Conservation (phyloP, 225 moss, liverwort and hornwort species). For the Pseudoscleropodium purum region DNA sequence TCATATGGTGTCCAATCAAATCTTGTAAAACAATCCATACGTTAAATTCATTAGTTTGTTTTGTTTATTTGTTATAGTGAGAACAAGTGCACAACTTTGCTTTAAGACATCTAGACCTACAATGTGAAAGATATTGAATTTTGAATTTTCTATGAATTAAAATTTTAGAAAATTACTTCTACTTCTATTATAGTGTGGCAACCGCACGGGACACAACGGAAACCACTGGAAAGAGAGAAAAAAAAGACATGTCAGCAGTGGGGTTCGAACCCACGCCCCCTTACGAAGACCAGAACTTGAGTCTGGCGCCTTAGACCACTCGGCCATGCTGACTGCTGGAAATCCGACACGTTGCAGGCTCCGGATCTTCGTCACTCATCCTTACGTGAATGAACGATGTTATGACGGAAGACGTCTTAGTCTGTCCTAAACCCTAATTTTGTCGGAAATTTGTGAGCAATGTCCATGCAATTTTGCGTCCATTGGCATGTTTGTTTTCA, state of each 20-base stretch:
- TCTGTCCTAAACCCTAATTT: no score
- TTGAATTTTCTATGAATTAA: no score
- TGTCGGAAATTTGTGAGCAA: neutral
- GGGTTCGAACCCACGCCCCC: slow-evolving; percentile 59
- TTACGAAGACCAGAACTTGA: slow-evolving; percentile 56
- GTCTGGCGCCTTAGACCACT: slow-evolving; percentile 61
- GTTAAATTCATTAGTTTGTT: no score
- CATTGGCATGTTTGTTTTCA: neutral
- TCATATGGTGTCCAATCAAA: neutral
- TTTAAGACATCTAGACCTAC: no score
- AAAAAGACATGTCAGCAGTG: slow-evolving; percentile 1
- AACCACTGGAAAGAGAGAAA: no score
- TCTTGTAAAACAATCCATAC: neutral
- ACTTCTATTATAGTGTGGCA: no score
- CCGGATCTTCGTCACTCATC: fast-evolving
- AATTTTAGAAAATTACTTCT: no score
- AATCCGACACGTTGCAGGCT: fast-evolving
- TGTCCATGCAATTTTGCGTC: neutral
- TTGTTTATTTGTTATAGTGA: no score
- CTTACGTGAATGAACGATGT: fast-evolving
- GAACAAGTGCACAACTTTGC: no score
- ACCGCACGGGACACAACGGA: no score
- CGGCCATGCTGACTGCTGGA: neutral
- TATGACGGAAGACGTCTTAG: fast-evolving
- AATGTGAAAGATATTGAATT: no score